These are phyloP conservation scores for Trichophyton benhamiae DNA, from an alignment of 2,329 filamentous ascomycete species.

Conservation along the genomic window DNA sequence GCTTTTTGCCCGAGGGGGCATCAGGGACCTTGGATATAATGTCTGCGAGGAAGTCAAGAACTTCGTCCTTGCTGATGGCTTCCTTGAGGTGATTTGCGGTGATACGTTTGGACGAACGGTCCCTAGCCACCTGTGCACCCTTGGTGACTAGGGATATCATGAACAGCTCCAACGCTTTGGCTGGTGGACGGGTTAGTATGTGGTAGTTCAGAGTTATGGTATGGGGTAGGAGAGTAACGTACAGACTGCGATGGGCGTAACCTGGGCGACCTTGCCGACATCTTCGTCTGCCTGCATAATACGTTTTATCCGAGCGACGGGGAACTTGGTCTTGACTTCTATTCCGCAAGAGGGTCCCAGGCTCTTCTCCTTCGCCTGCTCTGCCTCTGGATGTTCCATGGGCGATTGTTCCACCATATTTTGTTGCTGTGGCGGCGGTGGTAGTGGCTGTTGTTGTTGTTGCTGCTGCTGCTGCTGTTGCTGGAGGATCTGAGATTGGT, in stretches of 20 bases:
- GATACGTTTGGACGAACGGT: constrained; percentile 77
- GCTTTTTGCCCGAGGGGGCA: constrained; percentile 33
- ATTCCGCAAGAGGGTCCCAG: constrained; percentile 41
- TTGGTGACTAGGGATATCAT: constrained; percentile 91
- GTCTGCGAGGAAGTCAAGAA: constrained; percentile 86
- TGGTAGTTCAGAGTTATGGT: background rate
- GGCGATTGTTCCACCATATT: background rate
- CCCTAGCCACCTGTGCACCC: constrained; percentile 69
- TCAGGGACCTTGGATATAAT: constrained; percentile 78
- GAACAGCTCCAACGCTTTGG: constrained; percentile 91
- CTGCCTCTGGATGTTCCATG: constrained; percentile 15
- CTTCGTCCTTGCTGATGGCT: constrained; percentile 74
- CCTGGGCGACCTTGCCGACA: constrained; percentile 94
- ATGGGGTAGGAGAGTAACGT: constrained; percentile 24
- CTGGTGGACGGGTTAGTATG: constrained; percentile 28
- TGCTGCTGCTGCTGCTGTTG: background rate
- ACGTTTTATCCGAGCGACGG: constrained; percentile 91
- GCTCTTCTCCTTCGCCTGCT: background rate
- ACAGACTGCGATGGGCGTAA: constrained; percentile 87
- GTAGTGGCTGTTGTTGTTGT: background rate
- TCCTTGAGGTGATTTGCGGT: constrained; percentile 84
- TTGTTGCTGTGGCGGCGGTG: background rate
- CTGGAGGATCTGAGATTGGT: background rate
- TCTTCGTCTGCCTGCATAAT: constrained; percentile 99
- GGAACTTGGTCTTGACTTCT: constrained; percentile 86